Evolutionary conservation across 164 flowering plant genomes (phyloP).

Genomic region (Saururus chinensis): DNA sequence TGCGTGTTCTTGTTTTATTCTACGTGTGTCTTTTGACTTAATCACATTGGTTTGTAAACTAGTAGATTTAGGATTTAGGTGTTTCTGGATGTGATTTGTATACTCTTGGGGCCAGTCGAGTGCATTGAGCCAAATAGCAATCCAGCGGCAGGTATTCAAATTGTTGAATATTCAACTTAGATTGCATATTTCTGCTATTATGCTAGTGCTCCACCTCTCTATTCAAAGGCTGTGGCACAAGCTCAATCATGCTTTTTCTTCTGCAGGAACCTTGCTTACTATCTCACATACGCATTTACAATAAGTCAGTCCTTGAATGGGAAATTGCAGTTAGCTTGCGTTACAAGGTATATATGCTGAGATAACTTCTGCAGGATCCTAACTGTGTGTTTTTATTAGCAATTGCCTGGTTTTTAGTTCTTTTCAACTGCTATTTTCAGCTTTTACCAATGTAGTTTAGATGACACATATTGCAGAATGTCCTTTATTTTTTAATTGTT

Average conservation of each 20-base stretch:
- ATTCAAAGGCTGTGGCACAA: not conserved
- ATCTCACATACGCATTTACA: slow-evolving; percentile 75
- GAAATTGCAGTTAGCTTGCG: slow-evolving; percentile 84
- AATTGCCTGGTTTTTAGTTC: not conserved
- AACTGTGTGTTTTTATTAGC: not conserved
- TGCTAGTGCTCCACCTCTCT: not conserved
- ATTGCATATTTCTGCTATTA: too few relatives aligned
- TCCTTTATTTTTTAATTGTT: not conserved
- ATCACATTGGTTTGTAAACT: too few relatives aligned
- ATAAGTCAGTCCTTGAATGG: slow-evolving; percentile 96
- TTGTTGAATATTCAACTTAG: too few relatives aligned
- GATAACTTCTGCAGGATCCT: not conserved
- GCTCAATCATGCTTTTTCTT: not conserved
- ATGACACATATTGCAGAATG: too few relatives aligned
- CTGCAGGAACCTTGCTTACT: slow-evolving; percentile 81
- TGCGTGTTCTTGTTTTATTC: too few relatives aligned
- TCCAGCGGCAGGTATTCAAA: too few relatives aligned
- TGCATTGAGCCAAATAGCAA: too few relatives aligned
- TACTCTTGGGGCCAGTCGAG: too few relatives aligned
- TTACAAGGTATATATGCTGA: slow-evolving; percentile 45
- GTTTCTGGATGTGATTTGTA: too few relatives aligned
- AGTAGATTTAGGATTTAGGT: too few relatives aligned
- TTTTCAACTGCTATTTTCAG: not conserved
- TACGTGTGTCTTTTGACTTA: too few relatives aligned
- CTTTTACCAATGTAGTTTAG: not conserved